Evolutionary conservation across 805 yeast species (phyloP).

Genomic region (Yarrowia hollandica): DNA sequence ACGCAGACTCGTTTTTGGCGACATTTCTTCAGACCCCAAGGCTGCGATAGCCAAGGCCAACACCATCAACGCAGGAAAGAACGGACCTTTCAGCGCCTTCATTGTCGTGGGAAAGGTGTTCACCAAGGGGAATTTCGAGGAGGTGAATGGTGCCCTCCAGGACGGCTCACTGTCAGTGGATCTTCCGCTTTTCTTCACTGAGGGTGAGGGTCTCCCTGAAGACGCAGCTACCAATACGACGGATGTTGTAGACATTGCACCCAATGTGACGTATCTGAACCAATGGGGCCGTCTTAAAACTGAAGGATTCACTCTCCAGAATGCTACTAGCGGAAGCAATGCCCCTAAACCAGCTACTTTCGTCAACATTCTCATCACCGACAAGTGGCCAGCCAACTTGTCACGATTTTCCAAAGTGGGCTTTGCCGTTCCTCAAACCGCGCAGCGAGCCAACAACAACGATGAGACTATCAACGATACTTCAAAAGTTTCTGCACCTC

Average conservation of each 20-base stretch:
- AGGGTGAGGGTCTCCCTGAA: conserved; percentile 12
- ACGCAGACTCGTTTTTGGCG: conserved; percentile 28
- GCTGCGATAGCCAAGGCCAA: conserved; percentile 23
- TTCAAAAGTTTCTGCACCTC: conserved; percentile 45
- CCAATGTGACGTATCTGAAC: conserved; percentile 12
- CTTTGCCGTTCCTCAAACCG: conserved; percentile 1
- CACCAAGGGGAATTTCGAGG: conserved; percentile 13
- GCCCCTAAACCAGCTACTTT: neutral
- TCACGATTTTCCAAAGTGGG: conserved; percentile 1
- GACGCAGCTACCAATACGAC: neutral
- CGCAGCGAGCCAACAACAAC: neutral
- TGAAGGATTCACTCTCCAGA: conserved; percentile 1
- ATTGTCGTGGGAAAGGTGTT: conserved; percentile 14
- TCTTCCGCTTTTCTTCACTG: conserved; percentile 5
- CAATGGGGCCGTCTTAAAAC: conserved; percentile 6
- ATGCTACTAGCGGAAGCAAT: neutral
- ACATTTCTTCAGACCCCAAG: conserved; percentile 6
- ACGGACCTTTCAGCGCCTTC: conserved; percentile 21
- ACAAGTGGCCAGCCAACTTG: conserved; percentile 14
- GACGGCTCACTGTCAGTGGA: conserved; percentile 14
- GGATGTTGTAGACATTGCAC: conserved; percentile 18
- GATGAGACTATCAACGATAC: neutral
- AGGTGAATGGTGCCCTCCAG: conserved; percentile 3
- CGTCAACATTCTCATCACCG: conserved; percentile 20
- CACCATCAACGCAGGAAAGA: conserved; percentile 8